Evolutionary conservation across 306 rosid species (phyloP).

Genomic region (Casuarina cunninghamiana): DNA sequence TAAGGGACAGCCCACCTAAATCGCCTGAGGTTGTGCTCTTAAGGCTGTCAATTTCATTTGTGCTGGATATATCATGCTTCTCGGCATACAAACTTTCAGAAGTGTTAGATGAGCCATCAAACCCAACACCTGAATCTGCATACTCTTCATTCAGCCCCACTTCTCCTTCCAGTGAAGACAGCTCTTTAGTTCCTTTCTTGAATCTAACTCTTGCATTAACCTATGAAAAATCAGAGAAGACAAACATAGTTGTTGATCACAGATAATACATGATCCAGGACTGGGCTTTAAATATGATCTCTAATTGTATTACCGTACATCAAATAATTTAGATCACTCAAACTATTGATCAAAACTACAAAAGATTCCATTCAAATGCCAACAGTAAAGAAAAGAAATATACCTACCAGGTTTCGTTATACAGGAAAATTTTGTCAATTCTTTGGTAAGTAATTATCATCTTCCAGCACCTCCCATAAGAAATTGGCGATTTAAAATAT

Average conservation of each 20-base stretch:
- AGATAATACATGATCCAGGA: slow-evolving; percentile 7
- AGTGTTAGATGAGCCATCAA: slow-evolving; percentile 86
- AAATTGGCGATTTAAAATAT: neutral
- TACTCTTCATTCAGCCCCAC: slow-evolving; percentile 63
- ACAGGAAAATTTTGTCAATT: neutral
- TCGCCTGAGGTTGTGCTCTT: slow-evolving; percentile 72
- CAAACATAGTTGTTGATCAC: slow-evolving; percentile 13
- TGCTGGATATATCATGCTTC: slow-evolving; percentile 71
- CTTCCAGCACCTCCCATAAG: neutral
- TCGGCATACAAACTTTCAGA: slow-evolving; percentile 86
- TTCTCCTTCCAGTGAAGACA: slow-evolving; percentile 63
- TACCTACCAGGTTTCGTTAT: neutral
- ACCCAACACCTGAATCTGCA: slow-evolving; percentile 76
- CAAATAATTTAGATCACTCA: neutral
- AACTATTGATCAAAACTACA: neutral
- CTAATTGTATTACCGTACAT: neutral
- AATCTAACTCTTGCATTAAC: slow-evolving; percentile 63
- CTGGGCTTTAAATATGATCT: neutral
- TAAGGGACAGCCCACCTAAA: slow-evolving; percentile 57
- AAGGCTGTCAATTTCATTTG: slow-evolving; percentile 74
- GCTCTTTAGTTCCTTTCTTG: slow-evolving; percentile 58
- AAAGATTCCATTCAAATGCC: neutral
- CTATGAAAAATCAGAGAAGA: slow-evolving; percentile 44
- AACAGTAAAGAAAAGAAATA: neutral
- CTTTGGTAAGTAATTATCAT: neutral